A percentile compares a stretch with the other conserved stretches of the same genome.
These are phyloP conservation scores for Vigna nakashimae DNA, from an alignment of 306 rosid genomes.

Conservation along the genomic window DNA sequence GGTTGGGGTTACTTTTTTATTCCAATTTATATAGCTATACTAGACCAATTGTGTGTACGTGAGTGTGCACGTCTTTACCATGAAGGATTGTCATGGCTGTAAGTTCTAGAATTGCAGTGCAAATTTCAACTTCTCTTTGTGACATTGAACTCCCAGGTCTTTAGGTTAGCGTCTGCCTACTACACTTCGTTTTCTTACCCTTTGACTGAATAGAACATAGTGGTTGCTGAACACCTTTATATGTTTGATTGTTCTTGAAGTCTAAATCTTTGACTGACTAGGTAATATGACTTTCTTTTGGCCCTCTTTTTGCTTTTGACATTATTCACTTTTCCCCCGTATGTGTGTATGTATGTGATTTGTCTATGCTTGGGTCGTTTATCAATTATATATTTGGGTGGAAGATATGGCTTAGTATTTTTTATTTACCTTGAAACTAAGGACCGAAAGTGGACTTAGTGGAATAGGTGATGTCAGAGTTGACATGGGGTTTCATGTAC, in stretches of 20 bases:
- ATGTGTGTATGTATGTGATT: background rate
- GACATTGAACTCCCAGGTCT: background rate
- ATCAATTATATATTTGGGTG: conserved; percentile 1
- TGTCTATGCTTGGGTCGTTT: conserved; percentile 3
- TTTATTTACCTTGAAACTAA: background rate
- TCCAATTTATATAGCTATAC: background rate
- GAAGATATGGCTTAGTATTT: background rate
- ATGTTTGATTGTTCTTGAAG: conserved; percentile 19
- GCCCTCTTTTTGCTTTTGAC: background rate
- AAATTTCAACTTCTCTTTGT: background rate
- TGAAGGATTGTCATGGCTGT: background rate
- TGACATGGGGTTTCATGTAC: background rate
- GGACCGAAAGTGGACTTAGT: background rate
- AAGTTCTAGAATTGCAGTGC: background rate
- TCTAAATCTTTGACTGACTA: conserved; percentile 17
- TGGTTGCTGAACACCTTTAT: conserved; percentile 1
- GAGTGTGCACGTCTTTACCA: background rate
- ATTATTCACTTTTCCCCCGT: background rate
- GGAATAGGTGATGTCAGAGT: background rate
- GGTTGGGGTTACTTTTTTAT: background rate
- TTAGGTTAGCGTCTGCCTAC: background rate
- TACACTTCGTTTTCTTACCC: background rate
- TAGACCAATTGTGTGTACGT: background rate
- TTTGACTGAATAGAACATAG: conserved; percentile 18
- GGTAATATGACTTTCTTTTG: background rate